Evolutionary conservation across 352 stramenopile species (phyloP), one percentile per base, ranked within the genome.

Genomic region (Hyaloperonospora arabidopsidis): DNA sequence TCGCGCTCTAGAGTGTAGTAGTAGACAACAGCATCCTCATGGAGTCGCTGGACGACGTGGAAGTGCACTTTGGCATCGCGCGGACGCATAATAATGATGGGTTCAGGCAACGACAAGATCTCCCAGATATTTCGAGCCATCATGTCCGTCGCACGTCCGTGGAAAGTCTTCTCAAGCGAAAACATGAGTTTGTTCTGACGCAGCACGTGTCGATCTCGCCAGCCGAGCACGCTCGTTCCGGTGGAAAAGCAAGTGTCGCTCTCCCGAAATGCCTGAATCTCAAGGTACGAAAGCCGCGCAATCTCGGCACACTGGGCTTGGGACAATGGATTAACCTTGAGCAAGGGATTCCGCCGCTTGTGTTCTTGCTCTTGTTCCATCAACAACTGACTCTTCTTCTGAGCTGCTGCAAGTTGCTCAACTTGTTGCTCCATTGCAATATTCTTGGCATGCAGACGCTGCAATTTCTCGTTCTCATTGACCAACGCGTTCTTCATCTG

Each of bases 1-100:
- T 72, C 60, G 19, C 72, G 70, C 58, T 89, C 74, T 17, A 86
- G 65, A 15, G 78, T 86, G 59, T 86, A 79, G 63, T 86, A 85
- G 53, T 81, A 85, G 5, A 89, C 67, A 18, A 89, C 68, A 2
- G 74, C 62, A 45, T 86, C 65, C 14, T 78, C 70, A 47, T 71
- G 67, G 15, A 89, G 52, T 21, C 68, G 72, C 63, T 89, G 78
- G 35, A 83, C 68, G 25, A 84, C 63, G 52, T 86, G 72, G 54
- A 86, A 89, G 22, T 74, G 65, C 39, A 79, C 68, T 18, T 84
- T 66, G 5, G 84, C 54, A 46, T 72, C 65, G 0, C 67, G 52
- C 47, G 78, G 75, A 50, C 79, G 82, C 60, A 76, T 72, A 29
- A 72, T 67, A 10, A 77, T 72, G 25, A 86, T 59, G 0, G 52